These are phyloP conservation scores for Flaveria sonorensis DNA, from an alignment of 129 eudicot species.

Conservation along the genomic window DNA sequence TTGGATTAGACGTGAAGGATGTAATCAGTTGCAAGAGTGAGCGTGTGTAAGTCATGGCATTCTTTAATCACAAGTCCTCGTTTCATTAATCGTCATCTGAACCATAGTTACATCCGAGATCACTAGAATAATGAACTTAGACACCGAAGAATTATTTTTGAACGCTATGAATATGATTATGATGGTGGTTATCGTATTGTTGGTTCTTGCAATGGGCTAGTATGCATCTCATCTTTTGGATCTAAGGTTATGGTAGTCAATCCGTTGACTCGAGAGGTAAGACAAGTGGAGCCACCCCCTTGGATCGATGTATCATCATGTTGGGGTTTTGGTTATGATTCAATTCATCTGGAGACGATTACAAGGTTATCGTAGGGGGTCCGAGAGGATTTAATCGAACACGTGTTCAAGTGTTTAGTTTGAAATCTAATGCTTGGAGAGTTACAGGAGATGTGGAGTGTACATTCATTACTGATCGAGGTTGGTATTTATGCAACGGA, in stretches of 20 bases:
- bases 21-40: background rate
- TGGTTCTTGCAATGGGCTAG: background rate
- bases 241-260: background rate
- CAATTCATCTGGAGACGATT: background rate
- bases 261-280: background rate
- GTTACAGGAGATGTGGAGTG: background rate
- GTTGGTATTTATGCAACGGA: background rate
- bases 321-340: constrained; percentile 20
- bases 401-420: background rate
- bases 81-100: background rate
- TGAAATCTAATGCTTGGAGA: constrained; percentile 5
- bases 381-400: background rate
- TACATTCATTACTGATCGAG: background rate
- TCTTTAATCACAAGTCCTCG: background rate
- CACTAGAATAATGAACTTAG: background rate
- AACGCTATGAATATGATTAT: too few species aligned
- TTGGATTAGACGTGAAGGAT: background rate
- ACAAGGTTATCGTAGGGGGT: background rate
- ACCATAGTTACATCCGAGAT: background rate
- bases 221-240: background rate
- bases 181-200: background rate
- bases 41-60: background rate
- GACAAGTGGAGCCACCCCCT: background rate
- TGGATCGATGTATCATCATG: background rate
- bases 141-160: background rate